A percentile compares a stretch with the other conserved stretches of the same genome.
Evolutionary conservation across 108 stramenopile species (phyloP).

Genomic region (Craspedostauros australis): DNA sequence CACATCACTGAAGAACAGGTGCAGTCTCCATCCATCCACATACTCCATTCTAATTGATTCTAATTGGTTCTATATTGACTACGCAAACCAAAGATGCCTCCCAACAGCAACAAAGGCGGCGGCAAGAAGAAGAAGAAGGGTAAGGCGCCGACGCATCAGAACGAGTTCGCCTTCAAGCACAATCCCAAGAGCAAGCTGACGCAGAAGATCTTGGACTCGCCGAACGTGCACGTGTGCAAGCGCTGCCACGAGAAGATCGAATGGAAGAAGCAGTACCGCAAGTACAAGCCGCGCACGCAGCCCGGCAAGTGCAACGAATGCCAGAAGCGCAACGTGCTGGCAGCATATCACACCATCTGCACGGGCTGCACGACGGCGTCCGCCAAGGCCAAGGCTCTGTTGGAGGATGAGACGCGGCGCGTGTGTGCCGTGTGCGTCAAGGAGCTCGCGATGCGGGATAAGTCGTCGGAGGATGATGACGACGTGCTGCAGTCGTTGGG

Average conservation of each 20-base stretch:
- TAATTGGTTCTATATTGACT: no score
- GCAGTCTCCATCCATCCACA: no score
- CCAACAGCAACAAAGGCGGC: constrained; percentile 4
- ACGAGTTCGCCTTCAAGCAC: constrained; percentile 88
- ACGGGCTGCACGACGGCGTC: constrained; percentile 43
- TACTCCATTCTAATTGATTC: no score
- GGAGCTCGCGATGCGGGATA: constrained; percentile 64
- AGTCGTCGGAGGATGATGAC: constrained; percentile 43
- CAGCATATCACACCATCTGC: constrained; percentile 88
- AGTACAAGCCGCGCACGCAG: constrained; percentile 84
- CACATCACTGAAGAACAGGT: no score
- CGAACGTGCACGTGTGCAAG: constrained; percentile 85
- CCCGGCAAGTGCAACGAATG: constrained; percentile 79
- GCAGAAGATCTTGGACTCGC: constrained; percentile 69
- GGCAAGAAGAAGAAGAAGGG: constrained; percentile 74
- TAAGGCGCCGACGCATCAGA: constrained; percentile 85
- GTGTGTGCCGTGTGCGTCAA: constrained; percentile 74
- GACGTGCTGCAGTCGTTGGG: constrained; percentile 18
- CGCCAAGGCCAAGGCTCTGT: constrained; percentile 41
- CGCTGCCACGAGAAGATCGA: constrained; percentile 92
- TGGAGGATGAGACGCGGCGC: constrained; percentile 25
- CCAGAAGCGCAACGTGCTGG: constrained; percentile 44
- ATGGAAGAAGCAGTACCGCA: constrained; percentile 89
- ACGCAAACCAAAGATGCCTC: no score
- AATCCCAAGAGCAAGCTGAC: constrained; percentile 95